Conservation (phyloP, 768 basidiomycete species). For the Tulasnella sp. region DNA sequence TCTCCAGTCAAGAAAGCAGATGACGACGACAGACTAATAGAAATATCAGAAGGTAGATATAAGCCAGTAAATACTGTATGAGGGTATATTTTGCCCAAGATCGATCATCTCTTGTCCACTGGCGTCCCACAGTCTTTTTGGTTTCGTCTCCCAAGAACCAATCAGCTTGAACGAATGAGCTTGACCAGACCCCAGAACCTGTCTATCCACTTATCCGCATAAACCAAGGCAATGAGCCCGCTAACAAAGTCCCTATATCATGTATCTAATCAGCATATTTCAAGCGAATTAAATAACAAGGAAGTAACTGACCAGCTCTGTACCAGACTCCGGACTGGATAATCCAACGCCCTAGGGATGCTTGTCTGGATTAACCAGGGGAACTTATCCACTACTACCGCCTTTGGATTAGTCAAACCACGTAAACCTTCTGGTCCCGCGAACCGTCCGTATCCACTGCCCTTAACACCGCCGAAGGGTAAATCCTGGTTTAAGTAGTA, state of each 20-base stretch:
- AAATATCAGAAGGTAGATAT: too few relatives aligned
- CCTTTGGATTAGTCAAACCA: constrained; percentile 78
- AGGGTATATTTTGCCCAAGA: too few relatives aligned
- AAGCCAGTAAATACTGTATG: too few relatives aligned
- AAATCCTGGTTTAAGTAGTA: constrained; percentile 87
- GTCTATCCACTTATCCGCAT: constrained; percentile 36
- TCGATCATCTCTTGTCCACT: too few relatives aligned
- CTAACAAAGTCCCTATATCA: constrained; percentile 36
- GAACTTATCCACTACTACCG: constrained; percentile 77
- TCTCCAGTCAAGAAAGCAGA: too few relatives aligned
- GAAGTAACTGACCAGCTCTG: constrained; percentile 56
- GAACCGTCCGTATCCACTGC: constrained; percentile 88
- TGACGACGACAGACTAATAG: too few relatives aligned
- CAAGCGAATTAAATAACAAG: background rate
- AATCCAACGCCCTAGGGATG: constrained; percentile 80
- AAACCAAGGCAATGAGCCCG: constrained; percentile 39
- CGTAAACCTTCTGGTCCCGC: constrained; percentile 92
- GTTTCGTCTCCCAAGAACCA: too few relatives aligned
- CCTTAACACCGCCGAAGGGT: constrained; percentile 90
- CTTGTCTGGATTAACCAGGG: constrained; percentile 71
- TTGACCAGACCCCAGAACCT: constrained; percentile 15
- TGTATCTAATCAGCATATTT: background rate
- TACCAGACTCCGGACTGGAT: constrained; percentile 63
- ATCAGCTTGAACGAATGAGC: constrained; percentile 10
- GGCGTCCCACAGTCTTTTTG: too few relatives aligned